Percentiles rank a stretch among this genome's conserved stretches.
Conservation (phyloP, 2,329 filamentous ascomycete genomes). For the Pleoardoris graminearum region DNA sequence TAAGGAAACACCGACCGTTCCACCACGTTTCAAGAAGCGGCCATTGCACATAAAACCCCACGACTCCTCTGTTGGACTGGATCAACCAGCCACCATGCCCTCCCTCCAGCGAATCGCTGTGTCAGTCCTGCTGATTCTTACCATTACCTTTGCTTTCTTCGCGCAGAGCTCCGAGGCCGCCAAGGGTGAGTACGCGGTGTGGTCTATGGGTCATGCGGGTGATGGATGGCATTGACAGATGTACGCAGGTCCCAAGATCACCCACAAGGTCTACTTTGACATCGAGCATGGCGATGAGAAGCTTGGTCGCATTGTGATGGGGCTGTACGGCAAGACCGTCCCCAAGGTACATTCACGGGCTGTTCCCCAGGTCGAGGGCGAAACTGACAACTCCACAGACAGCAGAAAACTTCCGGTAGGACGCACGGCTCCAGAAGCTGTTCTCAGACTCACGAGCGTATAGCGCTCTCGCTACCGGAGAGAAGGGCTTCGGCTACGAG, state of each 20-base stretch:
- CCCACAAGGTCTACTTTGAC: conserved; percentile 90
- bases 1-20: conserved; percentile 25
- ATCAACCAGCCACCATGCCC: conserved; percentile 64
- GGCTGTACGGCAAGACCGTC: conserved; percentile 85
- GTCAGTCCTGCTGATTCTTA: conserved; percentile 74
- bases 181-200: conserved; percentile 44
- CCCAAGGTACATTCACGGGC: conserved; percentile 61
- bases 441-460: conserved; percentile 36
- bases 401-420: conserved; percentile 64
- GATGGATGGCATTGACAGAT: background rate
- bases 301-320: conserved; percentile 75
- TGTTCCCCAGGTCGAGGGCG: background rate
- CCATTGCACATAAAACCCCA: conserved; percentile 29
- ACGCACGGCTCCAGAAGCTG: background rate
- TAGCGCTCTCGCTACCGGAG: conserved; percentile 78
- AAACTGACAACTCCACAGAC: conserved; percentile 51
- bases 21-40: conserved; percentile 40
- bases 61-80: conserved; percentile 21
- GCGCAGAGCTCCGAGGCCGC: conserved; percentile 38
- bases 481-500: conserved; percentile 84
- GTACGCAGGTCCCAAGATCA: conserved; percentile 80
- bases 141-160: conserved; percentile 55
- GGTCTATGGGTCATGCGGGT: background rate
- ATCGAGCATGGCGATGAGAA: conserved; percentile 74
- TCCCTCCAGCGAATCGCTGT: conserved; percentile 71